Evolutionary conservation across 1,284 basidiomycete genomes (phyloP).

Genomic region (Neolentinus lepideus): DNA sequence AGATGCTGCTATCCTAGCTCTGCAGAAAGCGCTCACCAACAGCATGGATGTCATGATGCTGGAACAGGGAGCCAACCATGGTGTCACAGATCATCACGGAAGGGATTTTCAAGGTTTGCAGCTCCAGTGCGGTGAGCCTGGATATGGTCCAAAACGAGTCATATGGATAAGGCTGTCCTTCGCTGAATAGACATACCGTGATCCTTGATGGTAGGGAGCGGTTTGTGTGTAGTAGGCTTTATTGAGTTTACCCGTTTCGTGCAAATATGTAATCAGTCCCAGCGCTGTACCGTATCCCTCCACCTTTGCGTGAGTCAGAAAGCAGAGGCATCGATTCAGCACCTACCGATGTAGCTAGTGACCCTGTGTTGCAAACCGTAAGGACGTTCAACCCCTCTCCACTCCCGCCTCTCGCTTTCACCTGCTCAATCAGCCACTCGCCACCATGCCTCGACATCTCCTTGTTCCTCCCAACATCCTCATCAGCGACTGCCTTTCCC

Average conservation of each 20-base stretch:
- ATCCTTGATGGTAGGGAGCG: slow-evolving; percentile 89
- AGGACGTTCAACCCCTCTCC: slow-evolving; percentile 65
- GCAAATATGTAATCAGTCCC: slow-evolving; percentile 86
- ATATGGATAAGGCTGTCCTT: too few relatives aligned
- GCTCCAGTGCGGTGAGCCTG: slow-evolving; percentile 82
- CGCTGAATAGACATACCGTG: slow-evolving; percentile 39
- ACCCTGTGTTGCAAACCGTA: slow-evolving; percentile 95
- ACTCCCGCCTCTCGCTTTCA: slow-evolving; percentile 38
- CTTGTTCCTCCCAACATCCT: slow-evolving; percentile 81
- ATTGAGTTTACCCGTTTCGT: slow-evolving; percentile 68
- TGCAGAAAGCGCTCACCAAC: slow-evolving; percentile 48
- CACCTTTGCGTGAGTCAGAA: slow-evolving; percentile 5
- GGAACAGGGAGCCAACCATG: slow-evolving; percentile 90
- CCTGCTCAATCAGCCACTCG: slow-evolving; percentile 69
- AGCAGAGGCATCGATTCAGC: slow-evolving; percentile 2
- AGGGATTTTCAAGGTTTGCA: slow-evolving; percentile 75
- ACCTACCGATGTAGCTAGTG: slow-evolving; percentile 82
- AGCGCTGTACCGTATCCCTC: slow-evolving; percentile 92
- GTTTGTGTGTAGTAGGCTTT: slow-evolving; percentile 89
- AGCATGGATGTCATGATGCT: slow-evolving; percentile 81
- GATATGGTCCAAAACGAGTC: neutral
- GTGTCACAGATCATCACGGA: slow-evolving; percentile 94
- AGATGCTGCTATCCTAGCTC: neutral
- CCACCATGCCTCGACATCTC: slow-evolving; percentile 79
- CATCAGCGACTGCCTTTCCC: slow-evolving; percentile 62